phyloP scores from a whole-genome alignment of 495 filamentous ascomycete species.

The Penicillium subrubescens region DNA sequence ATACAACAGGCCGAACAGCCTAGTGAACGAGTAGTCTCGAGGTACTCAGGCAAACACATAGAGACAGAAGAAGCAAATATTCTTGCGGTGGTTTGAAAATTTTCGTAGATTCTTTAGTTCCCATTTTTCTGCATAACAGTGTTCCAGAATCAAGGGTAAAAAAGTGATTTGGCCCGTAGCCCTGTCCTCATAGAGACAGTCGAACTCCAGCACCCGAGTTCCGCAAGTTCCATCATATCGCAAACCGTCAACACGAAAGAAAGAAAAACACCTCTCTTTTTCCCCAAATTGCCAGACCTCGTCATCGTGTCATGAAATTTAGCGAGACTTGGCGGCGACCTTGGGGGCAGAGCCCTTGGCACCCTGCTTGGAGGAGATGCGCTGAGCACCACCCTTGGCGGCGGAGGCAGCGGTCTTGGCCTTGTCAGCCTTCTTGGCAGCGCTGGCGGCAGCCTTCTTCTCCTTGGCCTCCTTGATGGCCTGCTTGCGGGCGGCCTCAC shows the following conservation, averaged over 20 bases:
- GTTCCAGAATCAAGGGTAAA: slow-evolving; percentile 33
- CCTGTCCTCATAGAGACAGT: slow-evolving; percentile 25
- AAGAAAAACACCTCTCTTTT: slow-evolving; percentile 20
- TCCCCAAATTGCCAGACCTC: slow-evolving; percentile 24
- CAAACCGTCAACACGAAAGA: slow-evolving; percentile 30
- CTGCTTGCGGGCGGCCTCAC: slow-evolving; percentile 82
- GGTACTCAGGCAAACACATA: not conserved
- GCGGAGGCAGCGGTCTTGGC: slow-evolving; percentile 87
- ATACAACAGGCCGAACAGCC: not conserved
- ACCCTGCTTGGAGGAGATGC: slow-evolving; percentile 93
- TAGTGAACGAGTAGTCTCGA: not conserved
- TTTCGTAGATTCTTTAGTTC: slow-evolving; percentile 31
- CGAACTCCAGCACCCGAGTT: slow-evolving; percentile 24
- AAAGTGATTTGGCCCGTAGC: slow-evolving; percentile 22
- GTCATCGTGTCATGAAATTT: slow-evolving; percentile 45
- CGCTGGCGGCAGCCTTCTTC: slow-evolving; percentile 84
- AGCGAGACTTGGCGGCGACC: slow-evolving; percentile 86
- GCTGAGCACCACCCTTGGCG: slow-evolving; percentile 69
- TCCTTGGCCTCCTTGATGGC: slow-evolving; percentile 97
- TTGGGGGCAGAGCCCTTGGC: slow-evolving; percentile 88
- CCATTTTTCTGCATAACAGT: slow-evolving; percentile 36
- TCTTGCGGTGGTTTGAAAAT: slow-evolving; percentile 25
- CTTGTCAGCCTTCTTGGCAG: slow-evolving; percentile 99
- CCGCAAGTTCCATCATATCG: slow-evolving; percentile 37
- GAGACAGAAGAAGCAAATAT: not conserved